Evolutionary conservation across 495 filamentous ascomycete genomes (phyloP), one percentile per base, ranked within the genome.

Genomic region (Trypethelium eluteriae): DNA sequence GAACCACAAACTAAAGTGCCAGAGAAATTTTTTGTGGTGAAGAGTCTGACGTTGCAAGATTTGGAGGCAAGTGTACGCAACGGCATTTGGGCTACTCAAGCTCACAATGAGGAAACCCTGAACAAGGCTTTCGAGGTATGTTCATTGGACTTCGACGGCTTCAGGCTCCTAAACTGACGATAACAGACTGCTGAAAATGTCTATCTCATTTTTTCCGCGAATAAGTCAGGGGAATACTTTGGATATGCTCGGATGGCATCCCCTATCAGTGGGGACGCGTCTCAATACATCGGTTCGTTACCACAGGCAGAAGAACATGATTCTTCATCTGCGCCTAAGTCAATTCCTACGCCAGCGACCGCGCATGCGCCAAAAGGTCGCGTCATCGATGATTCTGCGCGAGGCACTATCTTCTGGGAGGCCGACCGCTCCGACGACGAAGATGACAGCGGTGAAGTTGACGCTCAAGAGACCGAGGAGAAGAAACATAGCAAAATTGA

Each of bases 331-430:
- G 77, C 88, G 18, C 89, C 89, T 34, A 86, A 86, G 72, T 85
- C 87, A 2, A 94, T 90, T 34, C 83, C 86, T 0, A 97, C 92
- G 1, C 83, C 85, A 62, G 88, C 89, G 12, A 97, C 92, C 10
- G 84, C 89, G 41, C 88, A 81, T 44, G 91, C 91, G 2, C 93
- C 92, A 25, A 88, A 82, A 70, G 94, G 94, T 44, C 85, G 89
- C 56, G 93, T 98, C 71, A 93, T 98, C 65, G 91, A 96, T 73
- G 94, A 98, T 74, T 89, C 91, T 35, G 90, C 88, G 1, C 86
- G 94, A 32, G 94, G 92, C 0, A 96, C 93, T 9, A 96, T 96
- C 64, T 98, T 98, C 71, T 98, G 94, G 94, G 94, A 98, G 74
- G 89, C 89, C 3, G 89, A 93, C 32, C 79, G 78, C 10, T 70